Evolutionary conservation across 805 yeast species (phyloP).

Genomic region (Saturnispora saitoi): DNA sequence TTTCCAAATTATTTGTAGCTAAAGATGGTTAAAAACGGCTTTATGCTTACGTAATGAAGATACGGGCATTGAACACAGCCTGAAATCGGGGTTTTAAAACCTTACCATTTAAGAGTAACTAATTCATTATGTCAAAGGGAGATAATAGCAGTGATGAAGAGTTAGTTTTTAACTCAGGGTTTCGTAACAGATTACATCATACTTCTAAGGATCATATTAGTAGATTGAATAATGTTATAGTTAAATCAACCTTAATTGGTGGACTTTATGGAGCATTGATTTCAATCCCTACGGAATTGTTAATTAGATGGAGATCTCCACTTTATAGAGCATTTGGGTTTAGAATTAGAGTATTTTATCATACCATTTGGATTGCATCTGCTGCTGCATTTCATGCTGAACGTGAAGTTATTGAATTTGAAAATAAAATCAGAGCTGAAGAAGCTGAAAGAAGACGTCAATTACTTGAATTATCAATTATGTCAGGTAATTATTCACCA

Average conservation of each 20-base stretch:
- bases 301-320: conserved; percentile 31
- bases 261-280: conserved; percentile 31
- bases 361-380: conserved; percentile 31
- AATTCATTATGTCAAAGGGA: neutral
- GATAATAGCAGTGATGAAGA: neutral
- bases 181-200: conserved; percentile 14
- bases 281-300: conserved; percentile 30
- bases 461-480: conserved; percentile 27
- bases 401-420: conserved; percentile 28
- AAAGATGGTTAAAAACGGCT: neutral
- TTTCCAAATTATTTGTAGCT: neutral
- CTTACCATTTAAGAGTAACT: neutral
- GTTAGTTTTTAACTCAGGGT: conserved; percentile 11
- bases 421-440: conserved; percentile 24
- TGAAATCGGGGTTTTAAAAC: neutral
- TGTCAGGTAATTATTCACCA: conserved; percentile 26
- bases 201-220: conserved; percentile 19
- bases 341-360: conserved; percentile 30
- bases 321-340: conserved; percentile 30
- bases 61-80: conserved; percentile 18
- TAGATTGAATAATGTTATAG: conserved; percentile 23
- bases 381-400: conserved; percentile 31
- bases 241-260: conserved; percentile 27
- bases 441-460: conserved; percentile 26
- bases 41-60: neutral